A percentile compares a stretch with the other conserved stretches of the same genome.
Evolutionary conservation across 495 filamentous ascomycete species (phyloP).

Genomic region (Cenococcum geophilum): DNA sequence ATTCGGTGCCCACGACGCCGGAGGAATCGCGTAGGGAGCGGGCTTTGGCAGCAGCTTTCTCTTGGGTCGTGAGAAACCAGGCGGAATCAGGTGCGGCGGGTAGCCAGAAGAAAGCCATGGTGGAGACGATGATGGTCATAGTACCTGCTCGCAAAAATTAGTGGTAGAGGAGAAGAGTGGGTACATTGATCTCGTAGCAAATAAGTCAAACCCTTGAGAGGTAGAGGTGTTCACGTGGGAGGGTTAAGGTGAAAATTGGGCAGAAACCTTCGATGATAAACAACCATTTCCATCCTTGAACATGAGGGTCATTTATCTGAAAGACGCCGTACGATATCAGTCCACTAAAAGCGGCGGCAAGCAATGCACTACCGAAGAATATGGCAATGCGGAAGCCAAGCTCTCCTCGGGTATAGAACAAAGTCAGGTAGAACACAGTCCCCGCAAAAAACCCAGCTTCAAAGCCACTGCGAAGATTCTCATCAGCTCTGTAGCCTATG

Average conservation of each 20-base stretch:
- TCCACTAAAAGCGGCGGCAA: conserved; percentile 28
- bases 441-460: conserved; percentile 34
- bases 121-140: conserved; percentile 28
- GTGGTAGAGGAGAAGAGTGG: no score
- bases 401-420: conserved; percentile 43
- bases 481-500: background rate
- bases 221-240: background rate
- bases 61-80: conserved; percentile 33
- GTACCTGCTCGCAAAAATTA: conserved; percentile 1
- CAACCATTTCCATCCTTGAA: conserved; percentile 29
- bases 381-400: conserved; percentile 34
- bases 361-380: conserved; percentile 25
- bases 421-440: conserved; percentile 35
- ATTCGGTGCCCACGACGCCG: conserved; percentile 29
- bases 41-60: conserved; percentile 24
- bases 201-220: no score
- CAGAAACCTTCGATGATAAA: conserved; percentile 22
- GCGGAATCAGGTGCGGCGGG: conserved; percentile 25
- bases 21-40: conserved; percentile 13
- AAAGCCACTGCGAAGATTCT: conserved; percentile 6
- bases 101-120: conserved; percentile 30
- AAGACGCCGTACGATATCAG: conserved; percentile 35
- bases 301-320: conserved; percentile 21
- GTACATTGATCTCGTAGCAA: no score
- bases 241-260: background rate